Base-by-base conservation (phyloP, 2,329 filamentous ascomycete genomes). In the Alternaria gaisen region DNA sequence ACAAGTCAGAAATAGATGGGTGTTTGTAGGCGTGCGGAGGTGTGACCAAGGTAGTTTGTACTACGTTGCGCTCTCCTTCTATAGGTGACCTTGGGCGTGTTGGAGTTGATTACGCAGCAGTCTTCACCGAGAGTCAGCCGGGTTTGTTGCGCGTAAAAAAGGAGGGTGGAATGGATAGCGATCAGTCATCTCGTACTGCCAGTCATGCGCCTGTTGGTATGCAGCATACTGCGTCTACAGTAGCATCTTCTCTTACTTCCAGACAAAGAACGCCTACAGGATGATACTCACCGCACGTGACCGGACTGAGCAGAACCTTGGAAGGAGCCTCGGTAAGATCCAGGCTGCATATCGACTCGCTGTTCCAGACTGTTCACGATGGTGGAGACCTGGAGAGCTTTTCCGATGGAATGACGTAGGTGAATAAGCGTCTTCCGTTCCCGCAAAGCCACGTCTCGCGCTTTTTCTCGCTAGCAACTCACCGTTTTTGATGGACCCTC, bases 401-500 rank as follows among this genome's bases (percentile, higher is more conserved):
- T 48, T 48, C 46, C 14, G 20, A 36, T 20, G 16, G 30, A 5
- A 50, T 50, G 46, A 50, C 46, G 46, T 50, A 38, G 46, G 20
- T n/a, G 38, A 38, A 38, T 11, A 48, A 36, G 46, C 30, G 46
- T 22, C 51, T 32, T 34, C 24, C 30, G 18, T 44, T 44, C 40
- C 41, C 51, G 40, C 40, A 43, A 34, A 34, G 26, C 51, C 20
- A 43, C 51, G 32, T 36, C 46, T 50, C 30, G 30, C 30, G 20
- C 38, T 53, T 53, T 32, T 32, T 26, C 38, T 43, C 28, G 40
- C 26, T 53, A 34, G 26, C 26, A 24, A 43, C 40, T 24, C 40
- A 53, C 46, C 34, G 46, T 34, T 50, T 50, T 50, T 38, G 24
- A 50, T 36, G 46, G 51, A 53, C 51, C 51, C 40, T 53, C 51